Evolutionary conservation across 1,284 basidiomycete genomes (phyloP), one percentile per base, ranked within the genome.

Genomic region (Athelia psychrophila): DNA sequence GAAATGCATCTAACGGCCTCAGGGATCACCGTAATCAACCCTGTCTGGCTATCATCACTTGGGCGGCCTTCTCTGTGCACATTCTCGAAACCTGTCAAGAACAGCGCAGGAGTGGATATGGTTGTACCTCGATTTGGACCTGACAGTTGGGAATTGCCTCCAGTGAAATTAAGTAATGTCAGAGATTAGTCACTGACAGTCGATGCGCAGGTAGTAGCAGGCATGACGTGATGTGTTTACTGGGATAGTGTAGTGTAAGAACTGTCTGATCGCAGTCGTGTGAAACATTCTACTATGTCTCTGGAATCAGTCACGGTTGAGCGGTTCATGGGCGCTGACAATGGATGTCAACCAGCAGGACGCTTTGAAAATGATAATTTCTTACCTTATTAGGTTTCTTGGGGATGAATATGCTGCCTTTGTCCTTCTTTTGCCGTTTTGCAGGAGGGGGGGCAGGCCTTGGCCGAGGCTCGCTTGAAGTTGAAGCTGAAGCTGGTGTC

Each of bases 21-120:
- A 93, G 91, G 84, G 30, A 62, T 95, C 22, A 97, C 95, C 0
- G 78, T 88, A 42, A 80, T 98, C 58, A 97, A 99, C 69, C 83
- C 93, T 1, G 80, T 83, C 9, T 99, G 97, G 97, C 70, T 99
- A 36, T 78, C 90, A 2, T 80, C 80, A 1, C 76, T 99, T 12
- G 96, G 92, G 16, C 84, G 80, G 45, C 76, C 81, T 46, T 78
- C 86, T 0, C 71, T 98, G 48, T 98, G 95, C 69, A 89, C 86
- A 1, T 98, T 93, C 66, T 92, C 89, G 3, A 95, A 95, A 68
- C 90, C 93, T 0, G 65, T 84, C 25, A 90, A 88, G 69, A 84
- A 88, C 51, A 84, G 79, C 36, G 70, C 77, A 1, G 86, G 86
- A 8, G 69, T 76, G 12, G 65, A 79, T 54, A 84, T 92, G 76